Base-by-base conservation (phyloP, 2,329 filamentous ascomycete genomes). In the Fusarium sp. region DNA sequence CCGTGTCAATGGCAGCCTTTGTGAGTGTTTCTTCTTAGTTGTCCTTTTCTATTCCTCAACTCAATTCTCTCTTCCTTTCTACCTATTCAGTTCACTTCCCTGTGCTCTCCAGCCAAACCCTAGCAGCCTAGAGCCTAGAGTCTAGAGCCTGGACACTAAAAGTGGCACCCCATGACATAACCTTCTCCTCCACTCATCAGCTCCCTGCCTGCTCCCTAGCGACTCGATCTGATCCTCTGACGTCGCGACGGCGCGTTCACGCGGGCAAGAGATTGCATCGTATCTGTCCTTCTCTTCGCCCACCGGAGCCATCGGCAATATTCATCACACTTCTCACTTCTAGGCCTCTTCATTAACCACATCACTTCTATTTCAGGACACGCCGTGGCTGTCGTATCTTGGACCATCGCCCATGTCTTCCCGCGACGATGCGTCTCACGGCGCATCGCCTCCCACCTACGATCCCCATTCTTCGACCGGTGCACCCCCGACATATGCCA, bases 401-500 rank as follows among this genome's bases (percentile, higher is more conserved):
- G 67, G 55, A 70, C 72, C 76, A 67, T 70, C 71, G 57, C 72
- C 78, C 73, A 81, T 81, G 79, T 79, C 79, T 78, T 76, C 78
- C 59, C 78, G 75, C 73, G 79, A 80, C 72, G 79, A 80, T 75
- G 73, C 72, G 68, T 75, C 76, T 38, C 62, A 75, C 55, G 77
- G 77, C 76, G 73, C 73, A 69, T 73, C 76, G 71, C 78, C 73
- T 75, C 80, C 76, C 22, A 60, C 71, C 54, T 74, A 71, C 62
- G 76, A 80, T 65, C 64, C 74, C 62, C 70, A 74, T 46, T 64
- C 67, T 47, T 68, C 69, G 65, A 76, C 79, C 66, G 81, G 80
- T 70, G 81, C 82, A 31, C 85, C 85, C 51, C 91, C 94, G 46
- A 98, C 95, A 45, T 90, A 92, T 77, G 96, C 96, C 69, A 88